These are phyloP conservation scores for Rhodotorula sp. DNA, from an alignment of 1,284 basidiomycete species.

Conservation along the genomic window DNA sequence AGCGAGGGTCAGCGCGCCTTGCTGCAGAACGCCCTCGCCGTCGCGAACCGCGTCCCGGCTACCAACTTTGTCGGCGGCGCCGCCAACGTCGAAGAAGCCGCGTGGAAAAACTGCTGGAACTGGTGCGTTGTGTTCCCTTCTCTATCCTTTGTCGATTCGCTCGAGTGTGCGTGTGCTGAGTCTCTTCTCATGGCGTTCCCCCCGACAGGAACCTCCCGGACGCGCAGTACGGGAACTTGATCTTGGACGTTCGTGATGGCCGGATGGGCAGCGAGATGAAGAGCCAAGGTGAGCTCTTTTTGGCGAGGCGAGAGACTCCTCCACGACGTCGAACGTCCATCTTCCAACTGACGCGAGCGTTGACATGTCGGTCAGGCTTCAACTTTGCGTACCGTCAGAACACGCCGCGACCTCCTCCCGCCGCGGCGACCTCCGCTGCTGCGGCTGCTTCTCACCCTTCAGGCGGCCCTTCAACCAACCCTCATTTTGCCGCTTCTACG, in stretches of 20 bases:
- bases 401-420: slow-evolving; percentile 6
- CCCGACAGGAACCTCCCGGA: slow-evolving; percentile 60
- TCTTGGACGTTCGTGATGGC: slow-evolving; percentile 87
- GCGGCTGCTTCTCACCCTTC: neutral
- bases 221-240: slow-evolving; percentile 82
- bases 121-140: slow-evolving; percentile 58
- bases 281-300: slow-evolving; percentile 68
- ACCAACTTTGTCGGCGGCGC: slow-evolving; percentile 56
- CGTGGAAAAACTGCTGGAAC: slow-evolving; percentile 99
- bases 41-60: slow-evolving; percentile 75
- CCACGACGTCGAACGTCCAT: neutral
- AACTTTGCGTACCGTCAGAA: slow-evolving; percentile 85
- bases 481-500: slow-evolving; percentile 6
- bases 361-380: slow-evolving; percentile 64
- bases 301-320: neutral
- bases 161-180: neutral
- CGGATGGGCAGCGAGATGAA: slow-evolving; percentile 87
- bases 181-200: neutral
- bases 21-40: slow-evolving; percentile 83
- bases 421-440: slow-evolving; percentile 9
- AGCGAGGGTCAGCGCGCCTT: slow-evolving; percentile 79
- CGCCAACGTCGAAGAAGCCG: slow-evolving; percentile 66
- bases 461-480: neutral
- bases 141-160: neutral
- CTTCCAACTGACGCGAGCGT: neutral